These are phyloP conservation scores for Beta corolliflora DNA, from an alignment of 179 eudicot species.

Conservation along the genomic window DNA sequence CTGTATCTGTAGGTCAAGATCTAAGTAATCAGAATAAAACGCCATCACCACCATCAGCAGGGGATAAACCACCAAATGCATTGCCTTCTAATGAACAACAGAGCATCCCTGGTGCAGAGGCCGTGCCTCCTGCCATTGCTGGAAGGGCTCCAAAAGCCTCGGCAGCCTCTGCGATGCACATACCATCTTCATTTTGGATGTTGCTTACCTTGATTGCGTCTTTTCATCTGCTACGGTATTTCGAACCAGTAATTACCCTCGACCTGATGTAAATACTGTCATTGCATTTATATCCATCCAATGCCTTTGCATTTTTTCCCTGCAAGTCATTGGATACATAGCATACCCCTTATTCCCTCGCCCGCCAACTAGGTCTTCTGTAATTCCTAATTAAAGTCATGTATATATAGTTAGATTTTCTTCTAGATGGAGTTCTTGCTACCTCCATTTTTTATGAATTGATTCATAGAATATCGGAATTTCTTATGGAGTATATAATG, in stretches of 20 bases:
- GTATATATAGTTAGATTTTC: conserved; percentile 22
- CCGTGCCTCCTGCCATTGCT: conserved; percentile 77
- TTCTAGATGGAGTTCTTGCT: conserved; percentile 4
- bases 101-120: conserved; percentile 50
- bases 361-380: neutral
- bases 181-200: conserved; percentile 14
- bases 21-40: conserved; percentile 34
- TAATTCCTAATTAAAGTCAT: conserved; percentile 17
- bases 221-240: conserved; percentile 18
- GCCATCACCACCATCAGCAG: conserved; percentile 47
- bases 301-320: conserved; percentile 33
- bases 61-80: conserved; percentile 48
- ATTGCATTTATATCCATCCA: conserved; percentile 23
- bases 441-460: neutral
- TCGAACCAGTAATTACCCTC: neutral
- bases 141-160: conserved; percentile 70
- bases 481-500: neutral
- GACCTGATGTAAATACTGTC: conserved; percentile 29
- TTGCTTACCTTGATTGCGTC: conserved; percentile 13
- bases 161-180: conserved; percentile 29
- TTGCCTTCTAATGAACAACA: conserved; percentile 73
- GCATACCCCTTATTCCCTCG: neutral
- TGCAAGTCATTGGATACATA: conserved; percentile 31
- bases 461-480: neutral
- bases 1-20: conserved; percentile 53